These are phyloP conservation scores for Chenopodium quinoa DNA, from an alignment of 148 eudicot species.

Conservation along the genomic window DNA sequence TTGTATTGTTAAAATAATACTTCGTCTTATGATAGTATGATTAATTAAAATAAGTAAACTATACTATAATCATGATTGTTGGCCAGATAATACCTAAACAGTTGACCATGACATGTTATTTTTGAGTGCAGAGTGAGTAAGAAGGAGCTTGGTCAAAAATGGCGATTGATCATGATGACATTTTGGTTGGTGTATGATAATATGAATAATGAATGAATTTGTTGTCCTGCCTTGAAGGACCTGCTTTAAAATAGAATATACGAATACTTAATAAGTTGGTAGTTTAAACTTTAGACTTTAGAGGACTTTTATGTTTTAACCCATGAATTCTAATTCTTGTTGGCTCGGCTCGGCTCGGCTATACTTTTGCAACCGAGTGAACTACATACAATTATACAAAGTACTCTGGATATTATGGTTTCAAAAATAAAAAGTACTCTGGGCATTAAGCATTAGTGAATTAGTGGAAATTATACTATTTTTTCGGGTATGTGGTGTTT, in stretches of 20 bases:
- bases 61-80: neutral
- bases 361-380: neutral
- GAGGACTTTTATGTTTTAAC: too few relatives aligned
- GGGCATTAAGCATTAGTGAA: too few relatives aligned
- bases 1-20: neutral
- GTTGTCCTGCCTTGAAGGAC: constrained; percentile 21
- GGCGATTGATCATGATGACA: neutral
- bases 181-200: constrained; percentile 5
- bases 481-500: too few relatives aligned
- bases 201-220: neutral
- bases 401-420: too few relatives aligned
- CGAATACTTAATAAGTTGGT: neutral
- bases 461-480: too few relatives aligned
- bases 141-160: constrained; percentile 8
- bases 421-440: too few relatives aligned
- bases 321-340: neutral
- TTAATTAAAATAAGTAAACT: neutral
- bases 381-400: neutral
- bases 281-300: neutral
- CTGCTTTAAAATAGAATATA: neutral
- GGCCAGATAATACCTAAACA: constrained; percentile 8
- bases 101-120: neutral
- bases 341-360: neutral
- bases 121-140: constrained; percentile 3
- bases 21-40: neutral